phyloP scores from a whole-genome alignment of 78 protist genomes.

The Monocercomonoides exilis region DNA sequence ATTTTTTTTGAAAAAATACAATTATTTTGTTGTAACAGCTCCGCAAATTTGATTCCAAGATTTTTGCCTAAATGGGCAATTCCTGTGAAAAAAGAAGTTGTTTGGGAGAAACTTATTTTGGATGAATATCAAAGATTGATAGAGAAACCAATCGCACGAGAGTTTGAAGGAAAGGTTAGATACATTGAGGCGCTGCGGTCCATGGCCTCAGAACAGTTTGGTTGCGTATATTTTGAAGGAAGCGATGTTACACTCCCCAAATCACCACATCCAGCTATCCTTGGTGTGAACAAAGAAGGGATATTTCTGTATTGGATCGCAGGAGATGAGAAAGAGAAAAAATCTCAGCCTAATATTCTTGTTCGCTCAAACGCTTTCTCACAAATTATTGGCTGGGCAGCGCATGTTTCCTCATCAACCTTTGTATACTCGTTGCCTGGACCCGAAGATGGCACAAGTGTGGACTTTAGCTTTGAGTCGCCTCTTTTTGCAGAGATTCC shows the following conservation, averaged over 20 bases:
- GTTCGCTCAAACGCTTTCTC: background rate
- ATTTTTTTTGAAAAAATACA: too few species aligned
- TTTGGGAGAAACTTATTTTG: background rate
- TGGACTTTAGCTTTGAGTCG: background rate
- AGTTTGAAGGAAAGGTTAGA: background rate
- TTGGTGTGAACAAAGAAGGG: background rate
- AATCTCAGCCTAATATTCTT: background rate
- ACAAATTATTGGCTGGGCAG: background rate
- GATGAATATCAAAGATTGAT: background rate
- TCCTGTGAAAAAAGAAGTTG: background rate
- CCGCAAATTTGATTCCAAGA: too few species aligned
- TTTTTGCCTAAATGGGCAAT: too few species aligned
- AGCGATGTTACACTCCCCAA: background rate
- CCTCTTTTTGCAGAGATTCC: background rate
- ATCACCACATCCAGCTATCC: background rate
- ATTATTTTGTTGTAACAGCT: too few species aligned
- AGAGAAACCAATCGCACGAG: background rate
- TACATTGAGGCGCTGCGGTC: background rate
- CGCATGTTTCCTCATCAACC: background rate
- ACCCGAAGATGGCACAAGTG: background rate
- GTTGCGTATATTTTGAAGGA: background rate
- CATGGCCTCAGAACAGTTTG: background rate
- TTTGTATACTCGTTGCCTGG: background rate
- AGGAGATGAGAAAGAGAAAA: too few species aligned
- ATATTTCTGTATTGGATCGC: background rate